phyloP scores from a whole-genome alignment of 208 protist species.

The Leishmania mexicana region DNA sequence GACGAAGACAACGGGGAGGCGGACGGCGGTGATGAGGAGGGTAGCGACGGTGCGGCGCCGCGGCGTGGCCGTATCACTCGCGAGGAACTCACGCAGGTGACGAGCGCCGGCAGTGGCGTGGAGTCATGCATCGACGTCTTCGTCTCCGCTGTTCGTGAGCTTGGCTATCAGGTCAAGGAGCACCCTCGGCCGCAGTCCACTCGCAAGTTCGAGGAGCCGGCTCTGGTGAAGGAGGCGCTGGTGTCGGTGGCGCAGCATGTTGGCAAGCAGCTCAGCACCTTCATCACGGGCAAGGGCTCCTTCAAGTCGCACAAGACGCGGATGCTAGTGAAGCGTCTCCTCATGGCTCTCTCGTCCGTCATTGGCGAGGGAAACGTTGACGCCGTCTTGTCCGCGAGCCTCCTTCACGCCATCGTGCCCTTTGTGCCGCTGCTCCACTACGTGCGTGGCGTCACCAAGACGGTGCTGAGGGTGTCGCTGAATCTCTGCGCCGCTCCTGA shows the following conservation, averaged over 20 bases:
- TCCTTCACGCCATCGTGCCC: constrained; percentile 75
- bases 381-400: constrained; percentile 55
- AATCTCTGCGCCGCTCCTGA: constrained; percentile 71
- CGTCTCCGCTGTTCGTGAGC: constrained; percentile 77
- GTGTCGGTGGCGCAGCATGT: constrained; percentile 70
- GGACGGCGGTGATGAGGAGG: constrained; percentile 37
- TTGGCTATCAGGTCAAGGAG: constrained; percentile 79
- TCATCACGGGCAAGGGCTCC: constrained; percentile 85
- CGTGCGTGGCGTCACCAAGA: constrained; percentile 81
- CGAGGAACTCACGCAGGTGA: constrained; percentile 56
- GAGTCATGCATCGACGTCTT: constrained; percentile 78
- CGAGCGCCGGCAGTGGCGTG: constrained; percentile 38
- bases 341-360: constrained; percentile 64
- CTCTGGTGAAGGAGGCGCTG: constrained; percentile 85
- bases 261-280: constrained; percentile 54
- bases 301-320: constrained; percentile 80
- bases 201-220: constrained; percentile 90
- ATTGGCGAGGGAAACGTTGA: constrained; percentile 71
- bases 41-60: constrained; percentile 25
- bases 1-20: constrained; percentile 29
- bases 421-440: constrained; percentile 92
- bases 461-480: constrained; percentile 73
- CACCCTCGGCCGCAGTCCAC: constrained; percentile 59
- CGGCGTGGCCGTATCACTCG: constrained; percentile 47
- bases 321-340: constrained; percentile 76